Base-by-base conservation (phyloP, 2,329 filamentous ascomycete genomes). In the Ophiocordyceps unilateralis region DNA sequence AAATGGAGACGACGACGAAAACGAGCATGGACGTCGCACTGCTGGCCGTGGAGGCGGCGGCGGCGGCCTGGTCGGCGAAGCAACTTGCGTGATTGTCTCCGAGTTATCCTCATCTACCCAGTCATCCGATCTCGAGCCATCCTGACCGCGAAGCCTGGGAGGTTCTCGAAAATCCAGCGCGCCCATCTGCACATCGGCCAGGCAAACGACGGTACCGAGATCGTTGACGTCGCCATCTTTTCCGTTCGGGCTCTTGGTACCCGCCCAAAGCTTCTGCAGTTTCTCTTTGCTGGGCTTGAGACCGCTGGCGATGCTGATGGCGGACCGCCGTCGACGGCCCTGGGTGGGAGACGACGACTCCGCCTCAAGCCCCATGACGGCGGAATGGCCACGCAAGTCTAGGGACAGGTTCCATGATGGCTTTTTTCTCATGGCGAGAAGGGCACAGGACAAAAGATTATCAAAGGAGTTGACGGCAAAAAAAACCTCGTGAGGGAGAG, bases 201-300 rank as follows among this genome's bases (percentile, higher is more conserved):
- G 24, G 12, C 42, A 43, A 32, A 46, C 41, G 23, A 30, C 44
- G 14, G 40, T 37, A 40, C 45, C 41, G 38, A 48, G 22, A 30
- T 48, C 46, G 21, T 51, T 48, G 23, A 53, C 54, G 17, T 51
- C 54, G 41, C 52, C 46, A 37, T 56, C 56, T 30, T 34, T 34
- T 34, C 48, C 40, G 26, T 47, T 50, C 26, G 50, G 47, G 17
- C 43, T 46, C 46, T 53, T 59, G 42, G 54, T 48, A 45, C 51
- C 53, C 5, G 55, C 47, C 39, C 54, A 54, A n/a, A 48, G 50
- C 44, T 56, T 60, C 36, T 55, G 55, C 15, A 61, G 50, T 45
- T 51, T 61, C 44, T 53, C 50, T 42, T 52, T 49, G 20, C 48
- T 44, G 10, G 55, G 55, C 36, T 54, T 57, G 40, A 54, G 41